Evolutionary conservation across 768 basidiomycete species (phyloP), one percentile per base, ranked within the genome.

Genomic region (Mycena haematopus): DNA sequence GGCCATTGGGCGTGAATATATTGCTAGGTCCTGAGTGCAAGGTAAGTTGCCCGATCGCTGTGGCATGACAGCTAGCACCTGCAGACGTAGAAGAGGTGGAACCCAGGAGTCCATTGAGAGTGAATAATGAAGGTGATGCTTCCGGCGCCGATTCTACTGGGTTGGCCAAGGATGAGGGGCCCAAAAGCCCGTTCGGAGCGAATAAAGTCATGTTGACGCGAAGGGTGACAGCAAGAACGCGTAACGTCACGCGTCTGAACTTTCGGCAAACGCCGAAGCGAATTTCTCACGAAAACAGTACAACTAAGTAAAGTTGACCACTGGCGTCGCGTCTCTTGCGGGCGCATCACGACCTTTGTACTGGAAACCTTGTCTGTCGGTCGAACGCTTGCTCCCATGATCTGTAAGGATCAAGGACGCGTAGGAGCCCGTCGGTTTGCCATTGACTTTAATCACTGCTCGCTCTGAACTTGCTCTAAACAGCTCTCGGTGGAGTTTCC

Each of bases 111-210:
- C 63, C 63, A 21, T 52, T 60, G 33, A 57, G 58, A 21, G 49
- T 49, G 44, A 65, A 65, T 0, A n/a, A n/a, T n/a, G 35, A 31
- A n/a, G 56, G 51, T 17, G 15, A 19, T 13, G 14, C 36, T 33
- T 35, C 36, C 14, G 54, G 31, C 4, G 13, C 21, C 0, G 24
- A 19, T 11, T 54, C 29, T 44, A 15, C 50, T 2, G 42, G 50
- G 25, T 58, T 38, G 53, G 52, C 65, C 10, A 66, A 44, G 21
- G 65, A 54, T 21, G 56, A 25, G 29, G 29, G 9, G 42, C 67
- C 70, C 68, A 78, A 59, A 33, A 78, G 76, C 21, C 77, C 77
- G 40, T 72, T 78, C 5, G 75, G 66, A 17, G 74, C 47, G 57
- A 78, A 77, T 27, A 56, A 24, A 15, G 58, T 42, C 58, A 65